Percentiles rank a stretch among this genome's conserved stretches.
Conservation (phyloP, 2,329 filamentous ascomycete species). For the Fusarium pilosicola region DNA sequence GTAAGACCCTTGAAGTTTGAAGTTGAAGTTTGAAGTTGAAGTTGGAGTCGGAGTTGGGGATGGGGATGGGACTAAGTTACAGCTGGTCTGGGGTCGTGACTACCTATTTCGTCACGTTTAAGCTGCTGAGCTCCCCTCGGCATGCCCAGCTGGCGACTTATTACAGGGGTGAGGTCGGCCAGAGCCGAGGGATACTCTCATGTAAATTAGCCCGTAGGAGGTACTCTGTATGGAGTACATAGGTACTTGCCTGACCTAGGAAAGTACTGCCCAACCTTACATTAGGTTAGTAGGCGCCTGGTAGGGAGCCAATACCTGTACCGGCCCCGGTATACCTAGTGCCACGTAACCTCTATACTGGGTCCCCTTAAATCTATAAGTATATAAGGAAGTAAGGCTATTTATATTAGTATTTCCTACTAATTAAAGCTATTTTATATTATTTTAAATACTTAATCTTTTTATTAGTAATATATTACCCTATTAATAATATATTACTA, state of each 20-base stretch:
- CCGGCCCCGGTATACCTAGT: too few species aligned
- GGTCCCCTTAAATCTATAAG: too few species aligned
- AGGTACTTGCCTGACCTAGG: neutral
- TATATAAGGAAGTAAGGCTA: too few species aligned
- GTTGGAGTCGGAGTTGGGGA: neutral
- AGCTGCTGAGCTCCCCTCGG: slow-evolving; percentile 14
- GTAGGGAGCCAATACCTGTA: too few species aligned
- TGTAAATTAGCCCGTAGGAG: neutral
- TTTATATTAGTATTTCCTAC: too few species aligned
- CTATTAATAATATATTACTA: too few species aligned
- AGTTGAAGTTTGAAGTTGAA: neutral
- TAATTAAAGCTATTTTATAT: too few species aligned
- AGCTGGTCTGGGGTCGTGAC: slow-evolving; percentile 22
- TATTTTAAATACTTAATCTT: too few species aligned
- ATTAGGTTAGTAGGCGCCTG: neutral
- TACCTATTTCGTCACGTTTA: slow-evolving; percentile 30
- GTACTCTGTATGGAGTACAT: neutral
- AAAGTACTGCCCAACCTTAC: neutral
- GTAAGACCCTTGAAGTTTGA: neutral
- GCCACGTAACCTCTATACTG: too few species aligned
- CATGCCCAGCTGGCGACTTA: slow-evolving; percentile 4
- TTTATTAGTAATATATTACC: too few species aligned
- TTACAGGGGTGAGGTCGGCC: slow-evolving; percentile 40
- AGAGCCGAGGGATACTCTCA: slow-evolving; percentile 39
- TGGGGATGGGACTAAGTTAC: neutral